Evolutionary conservation across 2,329 filamentous ascomycete species (phyloP).

Genomic region (Microsporum ferrugineum): DNA sequence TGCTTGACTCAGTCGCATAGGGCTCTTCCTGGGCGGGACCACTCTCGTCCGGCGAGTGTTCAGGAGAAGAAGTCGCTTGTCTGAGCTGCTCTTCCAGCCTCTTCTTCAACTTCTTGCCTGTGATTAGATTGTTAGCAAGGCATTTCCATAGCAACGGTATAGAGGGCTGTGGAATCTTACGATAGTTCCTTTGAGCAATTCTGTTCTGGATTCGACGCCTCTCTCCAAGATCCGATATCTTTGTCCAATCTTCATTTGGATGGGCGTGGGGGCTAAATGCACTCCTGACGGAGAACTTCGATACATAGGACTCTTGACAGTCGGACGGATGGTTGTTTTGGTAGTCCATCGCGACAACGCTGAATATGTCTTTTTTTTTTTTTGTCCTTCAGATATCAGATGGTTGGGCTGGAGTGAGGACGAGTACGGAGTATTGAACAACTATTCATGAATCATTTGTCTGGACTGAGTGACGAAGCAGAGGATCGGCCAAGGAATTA

Average conservation of each 20-base stretch:
- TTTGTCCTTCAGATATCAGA: not conserved
- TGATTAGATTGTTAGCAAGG: not conserved
- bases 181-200: constrained; percentile 7
- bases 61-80: constrained; percentile 49
- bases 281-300: constrained; percentile 75
- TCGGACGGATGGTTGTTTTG: not conserved
- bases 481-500: not conserved
- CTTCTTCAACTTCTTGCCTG: constrained; percentile 57
- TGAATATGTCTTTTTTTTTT: not conserved
- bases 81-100: constrained; percentile 54
- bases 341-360: not conserved
- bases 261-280: constrained; percentile 91
- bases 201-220: constrained; percentile 6
- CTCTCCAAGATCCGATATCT: constrained; percentile 82
- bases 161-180: not conserved
- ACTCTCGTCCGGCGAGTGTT: constrained; percentile 41
- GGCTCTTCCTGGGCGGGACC: constrained; percentile 15
- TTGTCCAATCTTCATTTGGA: constrained; percentile 96
- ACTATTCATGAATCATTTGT: not conserved
- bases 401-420: not conserved
- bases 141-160: no score
- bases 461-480: not conserved
- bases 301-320: constrained; percentile 14
- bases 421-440: not conserved
- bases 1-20: not conserved